Evolutionary conservation across 208 protist species (phyloP).

Genomic region (Wallacemonas sp.): DNA sequence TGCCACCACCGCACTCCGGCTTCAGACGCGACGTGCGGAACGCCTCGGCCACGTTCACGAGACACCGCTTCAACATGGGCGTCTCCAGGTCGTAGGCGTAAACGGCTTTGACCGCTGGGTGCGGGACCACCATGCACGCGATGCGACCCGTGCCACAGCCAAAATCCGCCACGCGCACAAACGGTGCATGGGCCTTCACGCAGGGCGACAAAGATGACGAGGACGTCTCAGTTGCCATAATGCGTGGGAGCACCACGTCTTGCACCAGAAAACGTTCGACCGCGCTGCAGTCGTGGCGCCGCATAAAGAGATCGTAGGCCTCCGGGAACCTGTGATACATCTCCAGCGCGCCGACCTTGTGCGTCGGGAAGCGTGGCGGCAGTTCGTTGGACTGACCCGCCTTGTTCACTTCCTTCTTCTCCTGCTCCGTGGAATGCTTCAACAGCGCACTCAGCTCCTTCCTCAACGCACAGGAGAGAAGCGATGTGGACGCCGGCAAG

Average conservation of each 20-base stretch:
- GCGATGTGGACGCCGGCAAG: constrained; percentile 10
- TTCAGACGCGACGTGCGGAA: background rate
- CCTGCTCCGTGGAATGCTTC: too few species aligned
- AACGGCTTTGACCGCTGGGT: constrained; percentile 45
- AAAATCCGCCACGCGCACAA: constrained; percentile 64
- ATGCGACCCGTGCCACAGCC: constrained; percentile 86
- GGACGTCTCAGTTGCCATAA: constrained; percentile 11
- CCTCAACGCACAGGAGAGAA: constrained; percentile 24
- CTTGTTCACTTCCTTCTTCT: too few species aligned
- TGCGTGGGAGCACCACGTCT: constrained; percentile 34
- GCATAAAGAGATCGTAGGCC: constrained; percentile 82
- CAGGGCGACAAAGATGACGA: background rate
- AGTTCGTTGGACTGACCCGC: too few species aligned
- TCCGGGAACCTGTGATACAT: constrained; percentile 80
- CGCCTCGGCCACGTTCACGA: constrained; percentile 39
- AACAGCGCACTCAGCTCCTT: background rate
- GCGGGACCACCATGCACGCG: constrained; percentile 47
- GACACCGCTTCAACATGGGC: constrained; percentile 62
- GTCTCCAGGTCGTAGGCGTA: constrained; percentile 78
- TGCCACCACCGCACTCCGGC: background rate
- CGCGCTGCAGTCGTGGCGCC: constrained; percentile 60
- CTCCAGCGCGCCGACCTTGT: constrained; percentile 80
- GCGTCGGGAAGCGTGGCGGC: background rate
- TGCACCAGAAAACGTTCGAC: constrained; percentile 45
- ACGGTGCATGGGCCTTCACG: background rate